phyloP scores from a whole-genome alignment of 2,329 filamentous ascomycete genomes.

The Ophiostoma sp. region DNA sequence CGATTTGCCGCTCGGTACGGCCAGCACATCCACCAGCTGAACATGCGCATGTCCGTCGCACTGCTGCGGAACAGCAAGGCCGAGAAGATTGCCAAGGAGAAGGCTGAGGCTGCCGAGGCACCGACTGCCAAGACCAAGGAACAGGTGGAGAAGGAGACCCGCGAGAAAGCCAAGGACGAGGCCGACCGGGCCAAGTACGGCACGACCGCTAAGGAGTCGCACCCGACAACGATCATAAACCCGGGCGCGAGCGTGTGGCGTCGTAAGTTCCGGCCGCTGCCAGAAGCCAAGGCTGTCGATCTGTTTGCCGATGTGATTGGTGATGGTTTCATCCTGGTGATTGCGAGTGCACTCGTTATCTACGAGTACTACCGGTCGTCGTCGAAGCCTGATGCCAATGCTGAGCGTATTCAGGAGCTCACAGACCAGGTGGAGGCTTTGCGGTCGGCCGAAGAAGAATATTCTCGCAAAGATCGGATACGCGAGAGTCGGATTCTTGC shows the following conservation, averaged over 20 bases:
- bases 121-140: conserved; percentile 67
- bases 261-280: conserved; percentile 62
- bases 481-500: conserved; percentile 49
- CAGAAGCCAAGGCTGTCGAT: conserved; percentile 65
- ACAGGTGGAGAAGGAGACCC: conserved; percentile 53
- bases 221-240: conserved; percentile 36
- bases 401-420: conserved; percentile 54
- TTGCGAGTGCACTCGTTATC: conserved; percentile 58
- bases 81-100: conserved; percentile 60
- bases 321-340: conserved; percentile 62
- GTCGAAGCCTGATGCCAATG: conserved; percentile 61
- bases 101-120: conserved; percentile 61
- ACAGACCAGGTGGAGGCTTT: conserved; percentile 51
- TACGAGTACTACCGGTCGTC: conserved; percentile 62
- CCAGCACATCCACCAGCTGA: conserved; percentile 65
- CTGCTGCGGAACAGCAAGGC: conserved; percentile 58
- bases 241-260: conserved; percentile 54
- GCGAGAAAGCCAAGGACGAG: conserved; percentile 52
- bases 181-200: conserved; percentile 50
- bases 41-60: conserved; percentile 64
- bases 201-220: conserved; percentile 43
- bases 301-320: conserved; percentile 66
- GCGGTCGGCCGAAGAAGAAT: conserved; percentile 50
- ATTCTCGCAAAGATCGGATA: conserved; percentile 49
- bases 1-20: conserved; percentile 62